Evolutionary conservation across 345 rosid genomes (phyloP).

Genomic region (Eucalyptus pumila): DNA sequence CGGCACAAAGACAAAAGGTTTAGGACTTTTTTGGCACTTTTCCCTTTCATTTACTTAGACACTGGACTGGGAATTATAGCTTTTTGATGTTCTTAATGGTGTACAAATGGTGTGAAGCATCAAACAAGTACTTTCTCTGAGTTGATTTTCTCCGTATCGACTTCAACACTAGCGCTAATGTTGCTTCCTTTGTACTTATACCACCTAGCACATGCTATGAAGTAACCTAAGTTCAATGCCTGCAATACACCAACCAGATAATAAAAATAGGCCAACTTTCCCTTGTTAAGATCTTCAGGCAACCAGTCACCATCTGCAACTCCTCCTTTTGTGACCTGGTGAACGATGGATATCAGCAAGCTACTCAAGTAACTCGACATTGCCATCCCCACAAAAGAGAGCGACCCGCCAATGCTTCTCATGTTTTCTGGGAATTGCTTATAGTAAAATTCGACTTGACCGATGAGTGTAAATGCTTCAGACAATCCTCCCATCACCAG

Average conservation of each 20-base stretch:
- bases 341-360: constrained; percentile 17
- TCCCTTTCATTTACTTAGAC: not conserved
- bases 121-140: not conserved
- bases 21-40: no score
- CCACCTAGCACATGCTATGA: constrained; percentile 20
- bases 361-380: constrained; percentile 17
- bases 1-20: no score
- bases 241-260: constrained; percentile 19
- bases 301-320: constrained; percentile 10
- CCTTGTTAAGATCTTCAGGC: constrained; percentile 30
- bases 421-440: constrained; percentile 46
- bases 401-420: constrained; percentile 33
- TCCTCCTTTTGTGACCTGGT: constrained; percentile 4
- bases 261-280: constrained; percentile 26
- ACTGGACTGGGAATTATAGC: not conserved
- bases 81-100: not conserved
- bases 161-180: not conserved
- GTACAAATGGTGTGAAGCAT: not conserved
- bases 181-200: constrained; percentile 17
- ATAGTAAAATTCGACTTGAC: constrained; percentile 26
- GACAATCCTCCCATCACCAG: constrained; percentile 28
- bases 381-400: constrained; percentile 13
- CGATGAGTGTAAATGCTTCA: constrained; percentile 24
- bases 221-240: constrained; percentile 13
- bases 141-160: not conserved